These are phyloP conservation scores for Alternaria gaisen DNA, from an alignment of 2,329 filamentous ascomycete genomes.

Conservation along the genomic window DNA sequence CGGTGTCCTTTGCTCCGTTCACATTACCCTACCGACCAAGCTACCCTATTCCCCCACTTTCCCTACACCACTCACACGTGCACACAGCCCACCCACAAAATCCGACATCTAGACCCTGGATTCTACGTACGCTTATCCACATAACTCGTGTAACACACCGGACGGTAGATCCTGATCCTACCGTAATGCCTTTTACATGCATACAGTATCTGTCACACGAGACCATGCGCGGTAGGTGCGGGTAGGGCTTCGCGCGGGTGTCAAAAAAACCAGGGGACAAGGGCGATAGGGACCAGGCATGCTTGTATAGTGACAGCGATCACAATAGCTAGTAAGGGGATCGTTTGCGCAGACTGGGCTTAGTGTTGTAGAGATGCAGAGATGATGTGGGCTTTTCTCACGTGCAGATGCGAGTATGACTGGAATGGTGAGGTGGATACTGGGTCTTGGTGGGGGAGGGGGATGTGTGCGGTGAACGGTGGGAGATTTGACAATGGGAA, in stretches of 20 bases:
- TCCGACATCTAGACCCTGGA: background rate
- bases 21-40: background rate
- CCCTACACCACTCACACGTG: slow-evolving; percentile 3
- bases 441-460: background rate
- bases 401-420: slow-evolving; percentile 18
- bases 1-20: slow-evolving; percentile 7
- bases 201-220: background rate
- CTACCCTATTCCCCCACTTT: background rate
- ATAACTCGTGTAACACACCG: background rate
- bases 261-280: background rate
- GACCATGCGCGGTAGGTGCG: slow-evolving; percentile 19
- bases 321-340: background rate
- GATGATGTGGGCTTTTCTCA: slow-evolving; percentile 1
- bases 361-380: background rate
- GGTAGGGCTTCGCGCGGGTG: slow-evolving; percentile 14
- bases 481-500: slow-evolving; percentile 4
- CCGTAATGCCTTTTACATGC: background rate
- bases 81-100: slow-evolving; percentile 1
- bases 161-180: background rate
- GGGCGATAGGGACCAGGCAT: slow-evolving; percentile 9
- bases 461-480: slow-evolving; percentile 3
- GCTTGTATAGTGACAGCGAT: slow-evolving; percentile 1
- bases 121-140: background rate
- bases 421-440: slow-evolving; percentile 9
- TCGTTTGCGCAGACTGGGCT: background rate